phyloP scores from a whole-genome alignment of 306 rosid genomes.

The Cucurbita moschata region DNA sequence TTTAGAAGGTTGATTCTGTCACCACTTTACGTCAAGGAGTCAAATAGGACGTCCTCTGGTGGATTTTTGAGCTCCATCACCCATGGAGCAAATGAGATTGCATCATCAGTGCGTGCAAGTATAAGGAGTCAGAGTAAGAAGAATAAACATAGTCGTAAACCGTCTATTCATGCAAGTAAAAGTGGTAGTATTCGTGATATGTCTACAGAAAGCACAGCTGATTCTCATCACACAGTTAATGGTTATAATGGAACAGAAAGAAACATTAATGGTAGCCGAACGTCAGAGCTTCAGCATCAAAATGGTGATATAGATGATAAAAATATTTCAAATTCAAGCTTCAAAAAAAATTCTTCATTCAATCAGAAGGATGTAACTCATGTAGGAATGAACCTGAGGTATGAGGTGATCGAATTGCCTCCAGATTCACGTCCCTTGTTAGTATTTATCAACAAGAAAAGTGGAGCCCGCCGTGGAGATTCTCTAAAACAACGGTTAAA shows the following conservation, averaged over 20 bases:
- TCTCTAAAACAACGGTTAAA: slow-evolving; percentile 69
- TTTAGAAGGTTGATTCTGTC: slow-evolving; percentile 77
- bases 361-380: slow-evolving; percentile 59
- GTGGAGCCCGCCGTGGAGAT: slow-evolving; percentile 98
- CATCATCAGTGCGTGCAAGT: slow-evolving; percentile 84
- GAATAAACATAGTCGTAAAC: slow-evolving; percentile 57
- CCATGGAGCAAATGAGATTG: slow-evolving; percentile 96
- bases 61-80: slow-evolving; percentile 85
- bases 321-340: slow-evolving; percentile 39
- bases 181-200: slow-evolving; percentile 40
- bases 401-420: slow-evolving; percentile 70
- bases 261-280: slow-evolving; percentile 27
- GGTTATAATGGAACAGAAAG: slow-evolving; percentile 54
- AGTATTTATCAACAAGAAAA: slow-evolving; percentile 93
- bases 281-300: slow-evolving; percentile 39
- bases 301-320: slow-evolving; percentile 42
- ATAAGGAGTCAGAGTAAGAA: slow-evolving; percentile 74
- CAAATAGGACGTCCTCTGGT: slow-evolving; percentile 34
- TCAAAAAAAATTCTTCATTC: slow-evolving; percentile 33
- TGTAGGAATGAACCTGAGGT: slow-evolving; percentile 41
- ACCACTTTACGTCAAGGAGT: slow-evolving; percentile 67
- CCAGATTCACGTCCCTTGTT: slow-evolving; percentile 85
- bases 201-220: slow-evolving; percentile 64
- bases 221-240: slow-evolving; percentile 33
- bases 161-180: slow-evolving; percentile 42